phyloP scores from a whole-genome alignment of 1,139 yeast species.

The Hyphopichia burtonii region DNA sequence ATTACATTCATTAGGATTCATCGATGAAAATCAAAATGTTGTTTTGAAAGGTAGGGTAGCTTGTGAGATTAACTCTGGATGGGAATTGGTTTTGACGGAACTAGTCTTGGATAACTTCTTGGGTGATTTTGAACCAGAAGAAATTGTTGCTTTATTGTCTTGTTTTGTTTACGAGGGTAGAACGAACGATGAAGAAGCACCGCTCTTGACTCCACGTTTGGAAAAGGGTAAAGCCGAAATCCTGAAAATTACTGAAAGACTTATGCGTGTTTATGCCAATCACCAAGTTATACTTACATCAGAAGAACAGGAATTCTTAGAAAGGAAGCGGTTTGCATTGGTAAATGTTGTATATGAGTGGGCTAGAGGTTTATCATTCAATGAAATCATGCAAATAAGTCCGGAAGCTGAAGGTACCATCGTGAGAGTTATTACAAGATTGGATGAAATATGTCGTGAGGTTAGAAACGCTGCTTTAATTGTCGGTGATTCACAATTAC shows the following conservation, averaged over 20 bases:
- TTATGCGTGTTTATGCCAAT: constrained; percentile 60
- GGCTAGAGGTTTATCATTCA: constrained; percentile 94
- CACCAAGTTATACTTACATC: constrained; percentile 75
- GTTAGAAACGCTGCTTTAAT: constrained; percentile 93
- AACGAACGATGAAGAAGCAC: constrained; percentile 58
- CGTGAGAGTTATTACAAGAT: constrained; percentile 91
- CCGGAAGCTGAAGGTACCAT: constrained; percentile 96
- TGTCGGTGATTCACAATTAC: constrained; percentile 87
- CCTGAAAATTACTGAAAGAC: constrained; percentile 63
- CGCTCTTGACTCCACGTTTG: constrained; percentile 75
- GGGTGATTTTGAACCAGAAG: constrained; percentile 93
- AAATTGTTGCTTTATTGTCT: constrained; percentile 88
- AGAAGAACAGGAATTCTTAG: constrained; percentile 84
- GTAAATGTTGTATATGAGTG: constrained; percentile 96
- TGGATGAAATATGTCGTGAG: constrained; percentile 93
- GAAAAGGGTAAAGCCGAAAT: constrained; percentile 76
- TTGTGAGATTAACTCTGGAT: constrained; percentile 85
- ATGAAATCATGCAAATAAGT: constrained; percentile 84
- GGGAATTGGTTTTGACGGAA: constrained; percentile 88
- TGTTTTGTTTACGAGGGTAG: constrained; percentile 92
- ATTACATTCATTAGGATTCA: constrained; percentile 68
- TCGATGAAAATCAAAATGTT: constrained; percentile 75
- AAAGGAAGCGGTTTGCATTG: constrained; percentile 81
- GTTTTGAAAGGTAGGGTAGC: constrained; percentile 84
- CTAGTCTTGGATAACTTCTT: constrained; percentile 85